phyloP scores from a whole-genome alignment of 2,329 filamentous ascomycete genomes.

The Mycosphaerella sp. region DNA sequence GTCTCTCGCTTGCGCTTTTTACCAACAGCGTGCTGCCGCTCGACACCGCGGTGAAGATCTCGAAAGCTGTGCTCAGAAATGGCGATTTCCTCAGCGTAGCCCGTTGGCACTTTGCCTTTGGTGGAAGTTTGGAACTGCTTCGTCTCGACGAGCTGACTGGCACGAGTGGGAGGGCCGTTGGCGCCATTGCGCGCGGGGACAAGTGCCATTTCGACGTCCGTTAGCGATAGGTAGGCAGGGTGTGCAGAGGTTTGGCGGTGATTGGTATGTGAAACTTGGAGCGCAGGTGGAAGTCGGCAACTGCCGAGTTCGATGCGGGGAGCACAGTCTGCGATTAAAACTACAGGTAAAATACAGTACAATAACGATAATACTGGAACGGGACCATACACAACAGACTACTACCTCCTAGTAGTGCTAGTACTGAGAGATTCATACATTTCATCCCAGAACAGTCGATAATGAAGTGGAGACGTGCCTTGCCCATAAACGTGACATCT shows the following conservation, averaged over 20 bases:
- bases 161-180: conserved; percentile 30
- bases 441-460: too few species aligned
- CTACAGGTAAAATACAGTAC: too few species aligned
- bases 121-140: conserved; percentile 32
- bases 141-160: conserved; percentile 23
- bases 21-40: conserved; percentile 42
- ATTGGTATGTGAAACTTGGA: background rate
- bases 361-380: too few species aligned
- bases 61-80: conserved; percentile 89
- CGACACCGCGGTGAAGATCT: conserved; percentile 74
- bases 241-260: background rate
- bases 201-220: conserved; percentile 28
- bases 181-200: conserved; percentile 32
- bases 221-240: conserved; percentile 7
- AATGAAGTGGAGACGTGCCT: too few species aligned
- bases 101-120: conserved; percentile 55
- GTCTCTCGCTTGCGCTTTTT: conserved; percentile 78
- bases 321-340: too few species aligned
- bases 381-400: too few species aligned
- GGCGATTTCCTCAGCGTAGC: conserved; percentile 77
- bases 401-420: too few species aligned
- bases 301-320: too few species aligned
- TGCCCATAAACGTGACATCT: too few species aligned
- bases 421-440: too few species aligned
- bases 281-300: too few species aligned